Evolutionary conservation across 768 basidiomycete genomes (phyloP), one percentile per base, ranked within the genome.

Genomic region (Trametes villosa): DNA sequence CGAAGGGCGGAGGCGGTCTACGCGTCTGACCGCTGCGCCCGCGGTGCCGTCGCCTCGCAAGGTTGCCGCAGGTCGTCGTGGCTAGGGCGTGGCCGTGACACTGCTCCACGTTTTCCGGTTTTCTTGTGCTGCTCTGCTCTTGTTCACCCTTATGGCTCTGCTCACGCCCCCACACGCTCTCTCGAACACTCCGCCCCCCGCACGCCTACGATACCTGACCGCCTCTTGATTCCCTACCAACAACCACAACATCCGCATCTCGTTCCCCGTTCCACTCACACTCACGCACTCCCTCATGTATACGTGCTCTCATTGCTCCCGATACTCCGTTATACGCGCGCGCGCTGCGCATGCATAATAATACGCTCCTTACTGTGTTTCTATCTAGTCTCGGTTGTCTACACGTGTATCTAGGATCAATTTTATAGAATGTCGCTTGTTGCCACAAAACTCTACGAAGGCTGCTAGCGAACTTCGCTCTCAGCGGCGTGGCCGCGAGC

Each of bases 281-380:
- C 26, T 11, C 38, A 13, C 27, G 26, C 8, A 27, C 13, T 36
- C 22, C 15, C 52, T 46, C 38, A 53, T 46, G 49, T 54, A 46
- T 27, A 48, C 45, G 51, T 53, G 56, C 56, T 44, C n/a, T 41
- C 53, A n/a, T n/a, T n/a, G n/a, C n/a, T n/a, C n/a, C n/a, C n/a
- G n/a, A n/a, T 27, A 27, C 24, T 29, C 30, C 22, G 48, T 51
- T 51, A 51, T 36, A 34, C n/a, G 44, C 38, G 60, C n/a, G n/a
- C 60, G 55, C 42, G 36, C 20, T 15, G 36, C 54, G 53, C 59
- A 42, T 42, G 59, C 46, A 54, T 42, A 56, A 31, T 22, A 44
- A 44, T 55, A 55, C 60, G 60, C 60, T 61, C 60, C 53, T 55
- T 61, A 61, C 60, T 61, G 60, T 61, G 53, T 55, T 55, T 61